Evolutionary conservation across 176 grass and related monocot genomes (phyloP), one percentile per base, ranked within the genome.

Genomic region (Coix lacrymajobi): DNA sequence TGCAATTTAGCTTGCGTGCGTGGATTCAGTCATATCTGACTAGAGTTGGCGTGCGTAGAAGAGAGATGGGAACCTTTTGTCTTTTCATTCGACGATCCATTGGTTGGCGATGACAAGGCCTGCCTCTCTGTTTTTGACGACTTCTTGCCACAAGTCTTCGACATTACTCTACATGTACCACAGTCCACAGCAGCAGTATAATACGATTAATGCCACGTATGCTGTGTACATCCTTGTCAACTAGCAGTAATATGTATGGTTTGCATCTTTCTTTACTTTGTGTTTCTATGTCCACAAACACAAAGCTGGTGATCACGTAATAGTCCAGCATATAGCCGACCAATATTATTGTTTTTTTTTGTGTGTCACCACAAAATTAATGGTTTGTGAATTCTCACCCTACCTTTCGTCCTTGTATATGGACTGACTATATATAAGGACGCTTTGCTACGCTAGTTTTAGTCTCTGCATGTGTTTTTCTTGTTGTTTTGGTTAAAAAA

Each of bases 1-100:
- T 56, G 75, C 43, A 14, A 33, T 29, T 34, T 64, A 70, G 83
- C 20, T 64, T 83, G 66, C 79, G 84, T 86, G 88, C 73, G 46
- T 24, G 28, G 83, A 66, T 65, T 58, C 16, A 28, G 66, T 81
- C 61, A 14, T 0, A n/a, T n/a, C n/a, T n/a, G n/a, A n/a, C n/a
- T n/a, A 7, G 10, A 43, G 22, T 6, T 56, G 10, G 33, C 45
- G 29, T 89, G 34, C 78, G 44, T 66, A 79, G 46, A 90, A 82
- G n/a, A 33, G 43, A 3, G 3, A 24, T 17, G 4, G 8, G 41
- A 78, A 46, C 52, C n/a, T n/a, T 36, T 41, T 38, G 33, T 28
- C 15, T 58, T 72, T 65, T 38, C 11, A 52, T 52, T 52, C n/a
- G n/a, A n/a, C n/a, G n/a, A n/a, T 41, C 39, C 11, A 51, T 80